A percentile compares a stretch with the other conserved stretches of the same genome.
Evolutionary conservation across 2,329 filamentous ascomycete species (phyloP).

Genomic region (Akanthomyces uredinophilus): DNA sequence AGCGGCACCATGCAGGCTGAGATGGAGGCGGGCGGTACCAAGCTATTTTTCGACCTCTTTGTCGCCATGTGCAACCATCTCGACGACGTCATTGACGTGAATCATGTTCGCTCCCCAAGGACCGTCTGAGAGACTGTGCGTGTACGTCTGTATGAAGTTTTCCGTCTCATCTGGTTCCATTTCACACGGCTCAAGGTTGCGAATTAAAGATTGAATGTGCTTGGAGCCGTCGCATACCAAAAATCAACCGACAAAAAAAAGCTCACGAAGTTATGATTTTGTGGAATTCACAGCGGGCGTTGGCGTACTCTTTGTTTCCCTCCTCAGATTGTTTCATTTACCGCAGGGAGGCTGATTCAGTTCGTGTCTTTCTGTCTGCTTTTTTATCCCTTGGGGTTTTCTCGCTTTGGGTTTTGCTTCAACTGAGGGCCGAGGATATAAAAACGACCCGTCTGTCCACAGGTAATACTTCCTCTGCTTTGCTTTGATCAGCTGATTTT

Average conservation of each 20-base stretch:
- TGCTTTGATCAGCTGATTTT: constrained; percentile 9
- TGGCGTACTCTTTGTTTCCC: constrained; percentile 36
- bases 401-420: constrained; percentile 32
- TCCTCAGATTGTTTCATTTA: constrained; percentile 45
- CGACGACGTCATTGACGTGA: constrained; percentile 88
- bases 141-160: not conserved
- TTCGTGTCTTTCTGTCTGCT: constrained; percentile 20
- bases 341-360: constrained; percentile 27
- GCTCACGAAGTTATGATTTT: constrained; percentile 16
- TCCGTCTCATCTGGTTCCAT: constrained; percentile 3
- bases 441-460: constrained; percentile 21
- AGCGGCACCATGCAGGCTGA: constrained; percentile 98
- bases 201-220: constrained; percentile 12
- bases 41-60: constrained; percentile 97
- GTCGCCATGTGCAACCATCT: constrained; percentile 98
- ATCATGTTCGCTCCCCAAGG: constrained; percentile 58
- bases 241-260: constrained; percentile 24
- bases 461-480: constrained; percentile 24
- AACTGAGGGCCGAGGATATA: constrained; percentile 35
- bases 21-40: constrained; percentile 86
- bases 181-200: constrained; percentile 20
- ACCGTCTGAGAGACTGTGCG: constrained; percentile 41
- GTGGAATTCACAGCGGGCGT: constrained; percentile 21
- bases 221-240: constrained; percentile 8
- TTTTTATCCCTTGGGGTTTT: constrained; percentile 34